Conservation (phyloP, 2,329 filamentous ascomycete genomes). For the Hypoxylon sp. region DNA sequence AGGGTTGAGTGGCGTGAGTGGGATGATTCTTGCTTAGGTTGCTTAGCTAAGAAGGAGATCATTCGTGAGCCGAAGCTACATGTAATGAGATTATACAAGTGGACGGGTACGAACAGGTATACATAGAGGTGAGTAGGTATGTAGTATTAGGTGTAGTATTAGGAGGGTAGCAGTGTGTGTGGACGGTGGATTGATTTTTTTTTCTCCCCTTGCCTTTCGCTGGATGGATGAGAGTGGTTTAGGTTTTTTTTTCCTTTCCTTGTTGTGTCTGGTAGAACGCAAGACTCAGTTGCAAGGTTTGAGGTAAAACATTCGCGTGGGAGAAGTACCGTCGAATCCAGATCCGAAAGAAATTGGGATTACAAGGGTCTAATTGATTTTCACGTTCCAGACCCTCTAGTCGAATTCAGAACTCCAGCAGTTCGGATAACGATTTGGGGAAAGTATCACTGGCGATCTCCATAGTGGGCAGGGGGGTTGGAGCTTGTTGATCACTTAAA, state of each 20-base stretch:
- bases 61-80: conserved; percentile 33
- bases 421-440: conserved; percentile 42
- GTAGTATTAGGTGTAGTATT: conserved; percentile 14
- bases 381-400: conserved; percentile 41
- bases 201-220: no score
- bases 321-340: conserved; percentile 41
- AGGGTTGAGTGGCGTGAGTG: conserved; percentile 37
- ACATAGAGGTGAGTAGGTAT: neutral
- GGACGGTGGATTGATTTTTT: neutral
- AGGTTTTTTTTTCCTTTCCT: neutral
- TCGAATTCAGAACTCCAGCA: conserved; percentile 39
- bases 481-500: conserved; percentile 43
- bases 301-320: conserved; percentile 42
- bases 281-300: conserved; percentile 27
- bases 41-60: conserved; percentile 38
- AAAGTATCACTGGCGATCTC: conserved; percentile 43
- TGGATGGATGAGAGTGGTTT: conserved; percentile 1
- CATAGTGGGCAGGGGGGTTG: conserved; percentile 24
- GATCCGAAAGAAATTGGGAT: conserved; percentile 45
- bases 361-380: conserved; percentile 42
- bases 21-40: conserved; percentile 21
- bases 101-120: neutral
- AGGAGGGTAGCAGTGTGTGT: conserved; percentile 15
- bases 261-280: neutral
- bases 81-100: conserved; percentile 16